Conservation (phyloP, 1,284 basidiomycete species). For the Sanghuangporus baumii region DNA sequence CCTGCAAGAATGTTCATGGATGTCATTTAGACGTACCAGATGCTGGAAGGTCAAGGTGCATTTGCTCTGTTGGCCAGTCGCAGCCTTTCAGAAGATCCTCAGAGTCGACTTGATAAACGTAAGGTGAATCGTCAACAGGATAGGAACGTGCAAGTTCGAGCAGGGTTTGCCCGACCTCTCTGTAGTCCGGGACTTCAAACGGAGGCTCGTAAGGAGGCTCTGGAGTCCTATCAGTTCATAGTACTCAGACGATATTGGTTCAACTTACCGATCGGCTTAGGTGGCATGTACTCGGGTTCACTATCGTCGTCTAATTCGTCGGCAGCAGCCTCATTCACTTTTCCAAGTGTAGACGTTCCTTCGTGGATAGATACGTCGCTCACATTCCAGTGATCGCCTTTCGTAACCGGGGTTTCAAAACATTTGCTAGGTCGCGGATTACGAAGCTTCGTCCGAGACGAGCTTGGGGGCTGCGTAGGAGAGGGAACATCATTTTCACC, state of each 20-base stretch:
- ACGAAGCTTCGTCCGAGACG: slow-evolving; percentile 51
- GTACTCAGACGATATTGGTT: neutral
- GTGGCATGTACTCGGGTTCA: slow-evolving; percentile 76
- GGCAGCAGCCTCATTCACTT: slow-evolving; percentile 32
- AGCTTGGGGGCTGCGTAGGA: slow-evolving; percentile 52
- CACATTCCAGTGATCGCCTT: slow-evolving; percentile 69
- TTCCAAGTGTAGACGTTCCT: slow-evolving; percentile 29
- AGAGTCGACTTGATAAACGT: slow-evolving; percentile 7
- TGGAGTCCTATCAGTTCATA: slow-evolving; percentile 3
- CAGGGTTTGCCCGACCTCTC: slow-evolving; percentile 42
- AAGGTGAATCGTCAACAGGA: slow-evolving; percentile 12
- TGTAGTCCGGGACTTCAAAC: slow-evolving; percentile 54
- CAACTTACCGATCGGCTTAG: slow-evolving; percentile 54
- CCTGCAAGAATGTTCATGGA: neutral
- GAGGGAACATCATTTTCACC: slow-evolving; percentile 29
- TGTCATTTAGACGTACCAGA: neutral
- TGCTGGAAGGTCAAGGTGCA: neutral
- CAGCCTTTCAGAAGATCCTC: slow-evolving; percentile 15
- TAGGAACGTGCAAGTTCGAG: slow-evolving; percentile 37
- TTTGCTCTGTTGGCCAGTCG: neutral
- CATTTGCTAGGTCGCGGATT: slow-evolving; percentile 32
- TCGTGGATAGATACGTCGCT: slow-evolving; percentile 53
- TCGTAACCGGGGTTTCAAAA: slow-evolving; percentile 65
- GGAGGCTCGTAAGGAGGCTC: slow-evolving; percentile 43
- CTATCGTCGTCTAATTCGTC: slow-evolving; percentile 47